These are phyloP conservation scores for Avena insularis DNA, from an alignment of 176 grass and related monocot species.

Conservation along the genomic window DNA sequence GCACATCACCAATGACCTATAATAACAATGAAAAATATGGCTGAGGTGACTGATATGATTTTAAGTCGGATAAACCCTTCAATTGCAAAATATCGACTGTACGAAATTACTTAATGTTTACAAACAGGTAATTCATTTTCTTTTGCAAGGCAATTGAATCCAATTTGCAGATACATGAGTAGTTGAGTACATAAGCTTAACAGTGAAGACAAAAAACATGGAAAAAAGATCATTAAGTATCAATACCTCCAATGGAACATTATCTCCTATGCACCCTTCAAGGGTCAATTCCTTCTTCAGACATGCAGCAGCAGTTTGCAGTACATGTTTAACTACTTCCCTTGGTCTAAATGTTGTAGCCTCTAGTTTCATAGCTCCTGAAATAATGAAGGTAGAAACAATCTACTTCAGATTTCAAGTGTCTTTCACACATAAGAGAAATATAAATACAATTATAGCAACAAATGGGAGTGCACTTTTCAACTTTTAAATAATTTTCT, in stretches of 20 bases:
- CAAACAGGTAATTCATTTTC: constrained; percentile 25
- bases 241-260: constrained; percentile 84
- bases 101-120: not conserved
- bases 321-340: constrained; percentile 96
- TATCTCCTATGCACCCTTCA: constrained; percentile 79
- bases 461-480: constrained; percentile 21
- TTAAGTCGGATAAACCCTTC: constrained; percentile 13
- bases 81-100: constrained; percentile 21
- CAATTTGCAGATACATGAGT: constrained; percentile 23
- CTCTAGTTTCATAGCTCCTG: constrained; percentile 98
- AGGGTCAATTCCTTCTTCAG: constrained; percentile 92
- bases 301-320: constrained; percentile 96
- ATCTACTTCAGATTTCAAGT: constrained; percentile 43
- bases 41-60: constrained; percentile 9
- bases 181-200: constrained; percentile 14
- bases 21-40: constrained; percentile 39
- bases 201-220: not conserved
- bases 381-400: constrained; percentile 34
- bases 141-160: not conserved
- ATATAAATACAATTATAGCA: constrained; percentile 32
- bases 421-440: constrained; percentile 19
- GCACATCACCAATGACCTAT: constrained; percentile 90
- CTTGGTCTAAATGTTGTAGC: constrained; percentile 89
- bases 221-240: constrained; percentile 28
- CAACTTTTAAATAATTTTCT: constrained; percentile 31